phyloP scores from a whole-genome alignment of 331 rosid species.

The Pyrus hybrid region DNA sequence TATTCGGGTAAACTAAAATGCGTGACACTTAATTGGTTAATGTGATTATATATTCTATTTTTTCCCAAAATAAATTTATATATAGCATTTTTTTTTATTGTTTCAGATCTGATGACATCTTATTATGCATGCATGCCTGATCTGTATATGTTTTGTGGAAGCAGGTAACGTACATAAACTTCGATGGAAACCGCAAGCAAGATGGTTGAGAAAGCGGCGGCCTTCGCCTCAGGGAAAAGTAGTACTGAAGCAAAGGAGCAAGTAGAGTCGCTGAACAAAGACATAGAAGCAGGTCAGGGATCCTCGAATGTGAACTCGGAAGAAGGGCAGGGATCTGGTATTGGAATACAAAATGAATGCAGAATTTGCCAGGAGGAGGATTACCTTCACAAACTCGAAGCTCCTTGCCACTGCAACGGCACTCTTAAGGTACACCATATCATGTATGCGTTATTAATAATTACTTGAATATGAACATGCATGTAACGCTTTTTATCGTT shows the following conservation, averaged over 20 bases:
- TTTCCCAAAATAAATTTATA: no score
- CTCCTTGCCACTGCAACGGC: conserved; percentile 33
- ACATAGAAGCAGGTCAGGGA: background rate
- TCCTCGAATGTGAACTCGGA: background rate
- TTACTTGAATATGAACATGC: background rate
- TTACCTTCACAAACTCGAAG: conserved; percentile 10
- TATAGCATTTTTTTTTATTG: background rate
- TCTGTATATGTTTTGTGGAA: background rate
- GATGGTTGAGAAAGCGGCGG: background rate
- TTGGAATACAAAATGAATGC: conserved; percentile 4
- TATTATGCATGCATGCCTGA: background rate
- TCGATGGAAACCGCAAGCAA: background rate
- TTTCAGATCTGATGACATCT: background rate
- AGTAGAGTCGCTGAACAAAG: background rate
- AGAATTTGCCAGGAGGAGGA: conserved; percentile 32
- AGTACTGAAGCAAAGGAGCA: background rate
- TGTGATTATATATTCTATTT: background rate
- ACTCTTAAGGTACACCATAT: conserved; percentile 23
- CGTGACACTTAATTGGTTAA: background rate
- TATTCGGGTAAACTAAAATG: background rate
- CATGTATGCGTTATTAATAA: background rate
- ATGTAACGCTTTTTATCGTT: background rate
- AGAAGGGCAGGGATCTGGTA: background rate
- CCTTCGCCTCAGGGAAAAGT: background rate
- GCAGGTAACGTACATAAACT: background rate